Percentiles rank a stretch among this genome's conserved stretches.
Evolutionary conservation across 2,329 filamentous ascomycete species (phyloP).

Genomic region (Fusarium protoensiforme): DNA sequence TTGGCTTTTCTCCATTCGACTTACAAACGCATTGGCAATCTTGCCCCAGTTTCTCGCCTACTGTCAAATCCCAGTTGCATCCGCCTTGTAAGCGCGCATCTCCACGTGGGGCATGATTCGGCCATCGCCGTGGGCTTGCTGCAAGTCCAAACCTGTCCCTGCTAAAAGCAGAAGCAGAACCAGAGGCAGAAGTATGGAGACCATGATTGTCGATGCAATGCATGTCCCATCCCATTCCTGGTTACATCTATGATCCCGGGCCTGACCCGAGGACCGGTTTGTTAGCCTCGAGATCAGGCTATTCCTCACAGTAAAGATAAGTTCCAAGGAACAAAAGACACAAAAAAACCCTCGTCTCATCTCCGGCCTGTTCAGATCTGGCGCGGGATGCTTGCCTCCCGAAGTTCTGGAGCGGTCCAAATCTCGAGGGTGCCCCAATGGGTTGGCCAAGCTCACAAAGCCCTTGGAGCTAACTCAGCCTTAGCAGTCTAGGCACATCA

Average conservation of each 20-base stretch:
- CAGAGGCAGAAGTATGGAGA: not conserved
- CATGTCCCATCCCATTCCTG: slow-evolving; percentile 19
- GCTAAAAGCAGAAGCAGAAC: not conserved
- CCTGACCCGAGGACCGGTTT: slow-evolving; percentile 3
- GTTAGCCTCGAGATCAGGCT: not conserved
- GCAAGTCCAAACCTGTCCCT: not conserved
- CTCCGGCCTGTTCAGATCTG: not conserved
- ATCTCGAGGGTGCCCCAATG: slow-evolving; percentile 21
- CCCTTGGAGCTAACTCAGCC: slow-evolving; percentile 22
- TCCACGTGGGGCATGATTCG: slow-evolving; percentile 42
- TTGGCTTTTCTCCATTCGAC: not conserved
- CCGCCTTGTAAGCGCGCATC: slow-evolving; percentile 37
- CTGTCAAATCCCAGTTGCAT: slow-evolving; percentile 23
- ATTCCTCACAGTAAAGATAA: not conserved
- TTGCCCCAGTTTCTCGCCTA: not conserved
- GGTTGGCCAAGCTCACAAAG: slow-evolving; percentile 22
- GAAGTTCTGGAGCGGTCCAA: slow-evolving; percentile 39
- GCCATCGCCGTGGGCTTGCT: slow-evolving; percentile 33
- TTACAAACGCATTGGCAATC: not conserved
- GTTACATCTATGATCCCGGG: not conserved
- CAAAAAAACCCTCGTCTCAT: slow-evolving; percentile 20
- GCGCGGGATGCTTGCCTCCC: slow-evolving; percentile 15
- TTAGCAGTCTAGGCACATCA: slow-evolving; percentile 11
- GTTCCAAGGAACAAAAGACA: not conserved
- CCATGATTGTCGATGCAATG: slow-evolving; percentile 19